Evolutionary conservation across 1,284 basidiomycete genomes (phyloP).

Genomic region (Pseudozyma hubeiensis): DNA sequence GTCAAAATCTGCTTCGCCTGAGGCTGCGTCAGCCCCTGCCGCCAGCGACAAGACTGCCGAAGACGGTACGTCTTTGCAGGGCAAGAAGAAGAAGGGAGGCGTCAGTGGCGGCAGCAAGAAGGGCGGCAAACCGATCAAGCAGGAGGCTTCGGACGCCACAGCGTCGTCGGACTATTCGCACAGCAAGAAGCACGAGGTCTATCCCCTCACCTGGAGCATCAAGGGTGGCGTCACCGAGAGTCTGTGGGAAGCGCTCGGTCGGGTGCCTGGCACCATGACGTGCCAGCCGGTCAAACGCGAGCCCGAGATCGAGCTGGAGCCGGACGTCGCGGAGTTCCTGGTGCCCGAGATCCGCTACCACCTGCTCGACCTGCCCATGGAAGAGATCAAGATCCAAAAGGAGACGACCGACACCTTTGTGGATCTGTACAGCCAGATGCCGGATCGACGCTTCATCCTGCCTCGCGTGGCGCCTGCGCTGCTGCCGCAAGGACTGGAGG

Average conservation of each 20-base stretch:
- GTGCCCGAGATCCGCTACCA: constrained; percentile 53
- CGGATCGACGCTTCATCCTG: constrained; percentile 40
- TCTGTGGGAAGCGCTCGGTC: constrained; percentile 62
- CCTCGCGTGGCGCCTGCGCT: constrained; percentile 19
- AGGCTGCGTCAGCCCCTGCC: constrained; percentile 9
- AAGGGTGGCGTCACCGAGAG: constrained; percentile 54
- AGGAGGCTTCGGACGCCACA: constrained; percentile 10
- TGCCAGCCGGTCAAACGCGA: constrained; percentile 49
- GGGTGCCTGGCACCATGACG: constrained; percentile 59
- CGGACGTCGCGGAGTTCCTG: constrained; percentile 53
- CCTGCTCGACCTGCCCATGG: constrained; percentile 49
- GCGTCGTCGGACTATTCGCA: constrained; percentile 14
- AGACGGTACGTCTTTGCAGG: constrained; percentile 7
- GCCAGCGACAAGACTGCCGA: constrained; percentile 14
- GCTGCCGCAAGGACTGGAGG: constrained; percentile 56
- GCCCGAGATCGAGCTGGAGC: constrained; percentile 52
- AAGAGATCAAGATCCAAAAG: constrained; percentile 53
- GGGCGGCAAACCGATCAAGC: constrained; percentile 30
- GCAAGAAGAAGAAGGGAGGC: constrained; percentile 36
- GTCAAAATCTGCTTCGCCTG: constrained; percentile 21
- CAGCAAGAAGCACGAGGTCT: constrained; percentile 56
- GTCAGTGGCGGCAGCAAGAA: constrained; percentile 22
- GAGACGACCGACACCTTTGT: constrained; percentile 49
- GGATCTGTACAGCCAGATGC: constrained; percentile 46
- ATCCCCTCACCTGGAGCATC: constrained; percentile 54